Evolutionary conservation across 768 basidiomycete genomes (phyloP).

Genomic region (Phaeotremella skinneri): DNA sequence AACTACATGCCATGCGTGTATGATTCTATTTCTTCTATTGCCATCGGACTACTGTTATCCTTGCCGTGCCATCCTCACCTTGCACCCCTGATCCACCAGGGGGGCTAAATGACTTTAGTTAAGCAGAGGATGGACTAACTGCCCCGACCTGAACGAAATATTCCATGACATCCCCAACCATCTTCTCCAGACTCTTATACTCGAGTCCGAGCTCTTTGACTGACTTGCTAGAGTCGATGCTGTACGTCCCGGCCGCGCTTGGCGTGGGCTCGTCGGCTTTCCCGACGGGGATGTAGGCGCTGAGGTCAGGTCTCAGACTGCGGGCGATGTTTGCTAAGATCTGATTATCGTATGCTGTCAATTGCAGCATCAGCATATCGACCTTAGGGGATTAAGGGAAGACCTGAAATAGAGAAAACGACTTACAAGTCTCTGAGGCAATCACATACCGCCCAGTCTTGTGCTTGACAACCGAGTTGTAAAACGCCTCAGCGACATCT

Average conservation of each 20-base stretch:
- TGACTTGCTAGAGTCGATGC: constrained; percentile 11
- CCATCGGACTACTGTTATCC: no score
- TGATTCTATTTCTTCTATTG: no score
- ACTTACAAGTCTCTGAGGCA: constrained; percentile 11
- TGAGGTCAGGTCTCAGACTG: constrained; percentile 14
- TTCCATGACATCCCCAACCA: not conserved
- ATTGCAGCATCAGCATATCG: not conserved
- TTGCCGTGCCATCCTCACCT: no score
- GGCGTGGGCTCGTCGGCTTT: not conserved
- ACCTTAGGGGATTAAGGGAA: not conserved
- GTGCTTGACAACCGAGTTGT: constrained; percentile 13
- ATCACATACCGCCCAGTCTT: constrained; percentile 21
- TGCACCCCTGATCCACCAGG: no score
- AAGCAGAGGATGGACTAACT: no score
- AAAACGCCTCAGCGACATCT: constrained; percentile 30
- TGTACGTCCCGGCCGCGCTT: constrained; percentile 7
- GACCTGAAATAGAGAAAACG: not conserved
- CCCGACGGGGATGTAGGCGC: constrained; percentile 12
- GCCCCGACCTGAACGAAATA: not conserved
- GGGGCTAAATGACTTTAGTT: no score
- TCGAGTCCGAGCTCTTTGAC: constrained; percentile 13
- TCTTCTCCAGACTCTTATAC: constrained; percentile 6
- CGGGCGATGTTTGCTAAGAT: constrained; percentile 12
- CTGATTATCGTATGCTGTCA: constrained; percentile 11
- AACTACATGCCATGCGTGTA: no score